Evolutionary conservation across 164 flowering plant genomes (phyloP), one percentile per base, ranked within the genome.

Genomic region (Buxus sempervirens): DNA sequence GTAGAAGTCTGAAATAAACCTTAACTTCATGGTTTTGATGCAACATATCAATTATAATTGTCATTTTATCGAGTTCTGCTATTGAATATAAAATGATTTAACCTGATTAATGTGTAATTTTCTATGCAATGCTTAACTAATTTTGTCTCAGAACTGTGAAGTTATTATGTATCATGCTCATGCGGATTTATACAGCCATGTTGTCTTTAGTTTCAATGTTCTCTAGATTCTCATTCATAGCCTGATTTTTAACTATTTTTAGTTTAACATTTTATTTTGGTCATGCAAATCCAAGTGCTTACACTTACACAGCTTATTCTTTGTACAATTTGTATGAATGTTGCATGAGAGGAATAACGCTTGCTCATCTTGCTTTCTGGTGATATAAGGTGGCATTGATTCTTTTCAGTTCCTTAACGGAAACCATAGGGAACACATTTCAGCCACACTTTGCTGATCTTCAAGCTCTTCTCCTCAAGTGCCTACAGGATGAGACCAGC

Each of bases 341-440:
- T 21, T 56, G 8, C 36, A 7, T 16, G 21, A 16, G 54, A 19
- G 21, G 51, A 58, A 26, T 24, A n/a, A 69, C 21, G 7, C 53
- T 21, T 63, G 65, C 68, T 68, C 59, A 32, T 64, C 60, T 65
- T 75, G 23, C 49, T 48, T 56, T 56, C 21, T 51, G 59, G 53
- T 74, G 73, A 22, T 75, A 22, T 65, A 60, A 94, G 98, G 96
- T 91, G 76, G 95, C 93, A 28, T 78, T 94, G 84, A 88, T 94
- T 72, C 90, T 94, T 54, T 94, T 94, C 84, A 91, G 97, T 83
- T 91, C 98, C 20, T 85, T 91, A 71, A 91, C 96, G 20, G 98
- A 94, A 82, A 94, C 98, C 45, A 89, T 91, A 56, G 98, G 98
- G 67, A 80, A 75, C 68, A 67, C 90, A 58, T 91, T 94, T 78